Evolutionary conservation across 1,139 yeast species (phyloP), one percentile per base, ranked within the genome.

Genomic region (Scheffersomyces parashehatae): DNA sequence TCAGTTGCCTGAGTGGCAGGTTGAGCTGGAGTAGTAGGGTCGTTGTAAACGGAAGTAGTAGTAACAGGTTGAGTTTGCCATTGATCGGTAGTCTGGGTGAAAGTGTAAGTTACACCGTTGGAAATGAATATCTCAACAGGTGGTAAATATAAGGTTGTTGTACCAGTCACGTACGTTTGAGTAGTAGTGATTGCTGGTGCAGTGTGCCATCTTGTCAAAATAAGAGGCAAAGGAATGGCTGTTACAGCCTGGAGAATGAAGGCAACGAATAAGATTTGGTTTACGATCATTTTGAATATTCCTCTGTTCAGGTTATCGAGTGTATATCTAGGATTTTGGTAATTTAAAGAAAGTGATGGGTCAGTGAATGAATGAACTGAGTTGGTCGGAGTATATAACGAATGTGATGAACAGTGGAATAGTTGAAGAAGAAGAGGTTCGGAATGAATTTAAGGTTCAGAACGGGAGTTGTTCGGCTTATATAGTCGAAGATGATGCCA

Each of bases 81-180:
- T 29, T 59, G 58, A 40, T 53, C 46, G 20, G 62, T 63, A 29
- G 76, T 63, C 47, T 77, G 63, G 37, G 88, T 83, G 50, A 70
- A 69, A 7, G 90, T 84, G 52, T 74, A 81, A 33, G 87, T 81
- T 31, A 69, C 79, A 46, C 81, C 86, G 57, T 81, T 78, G 35
- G 85, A 79, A 43, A 85, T 74, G 38, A 83, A 70, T 35, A 82
- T 69, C 58, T 83, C 81, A 29, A 85, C 89, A n/a, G 88, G 82
- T 40, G 90, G 88, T 44, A 85, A 79, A 47, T 77, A 71, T 28
- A 79, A 68, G 8, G 86, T 76, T 36, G 82, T 75, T 5, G 86
- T 82, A 7, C 83, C 79, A 1, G 87, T 82, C 16, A 81, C 73
- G 50, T 71, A 70, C 16, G 81, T 75, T 44, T 75, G 67, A 1